Percentiles rank a stretch among this genome's conserved stretches.
phyloP scores from a whole-genome alignment of 495 filamentous ascomycete species.

The Lasiosphaeria hispida region DNA sequence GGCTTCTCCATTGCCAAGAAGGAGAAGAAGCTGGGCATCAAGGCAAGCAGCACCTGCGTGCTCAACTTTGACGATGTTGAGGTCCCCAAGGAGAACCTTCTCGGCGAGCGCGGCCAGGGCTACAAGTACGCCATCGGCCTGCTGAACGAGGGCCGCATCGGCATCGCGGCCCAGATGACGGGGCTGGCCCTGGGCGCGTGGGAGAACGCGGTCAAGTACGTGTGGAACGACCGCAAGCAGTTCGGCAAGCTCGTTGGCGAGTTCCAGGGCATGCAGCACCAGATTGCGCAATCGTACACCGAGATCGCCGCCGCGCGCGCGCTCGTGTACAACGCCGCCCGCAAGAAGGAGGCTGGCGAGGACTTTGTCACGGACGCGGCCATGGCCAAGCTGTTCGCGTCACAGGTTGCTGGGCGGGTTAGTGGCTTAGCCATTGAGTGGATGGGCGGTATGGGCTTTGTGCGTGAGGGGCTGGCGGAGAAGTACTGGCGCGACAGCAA shows the following conservation, averaged over 20 bases:
- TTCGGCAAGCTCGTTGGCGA: constrained; percentile 89
- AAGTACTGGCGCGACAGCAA: constrained; percentile 98
- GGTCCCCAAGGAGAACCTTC: constrained; percentile 77
- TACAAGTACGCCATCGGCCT: constrained; percentile 97
- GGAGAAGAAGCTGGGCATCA: constrained; percentile 99
- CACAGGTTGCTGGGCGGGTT: constrained; percentile 87
- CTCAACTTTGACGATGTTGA: constrained; percentile 97
- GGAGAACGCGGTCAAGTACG: constrained; percentile 86
- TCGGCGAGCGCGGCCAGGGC: constrained; percentile 84
- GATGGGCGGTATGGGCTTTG: constrained; percentile 99
- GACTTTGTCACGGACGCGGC: constrained; percentile 94
- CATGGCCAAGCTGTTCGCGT: constrained; percentile 96
- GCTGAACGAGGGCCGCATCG: constrained; percentile 97
- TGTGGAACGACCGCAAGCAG: constrained; percentile 96
- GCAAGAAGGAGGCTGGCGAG: constrained; percentile 96
- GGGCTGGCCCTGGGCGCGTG: constrained; percentile 91
- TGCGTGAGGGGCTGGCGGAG: constrained; percentile 93
- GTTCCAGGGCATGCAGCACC: constrained; percentile 99
- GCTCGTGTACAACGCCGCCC: constrained; percentile 91
- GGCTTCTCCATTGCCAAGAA: constrained; percentile 98
- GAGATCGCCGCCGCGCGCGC: constrained; percentile 90
- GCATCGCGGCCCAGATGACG: constrained; percentile 99
- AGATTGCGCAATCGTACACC: constrained; percentile 92
- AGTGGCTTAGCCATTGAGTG: constrained; percentile 88
- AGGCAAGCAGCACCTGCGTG: constrained; percentile 91